Base-by-base conservation (phyloP, 257 asterid genomes). In the Petrea volubilis region DNA sequence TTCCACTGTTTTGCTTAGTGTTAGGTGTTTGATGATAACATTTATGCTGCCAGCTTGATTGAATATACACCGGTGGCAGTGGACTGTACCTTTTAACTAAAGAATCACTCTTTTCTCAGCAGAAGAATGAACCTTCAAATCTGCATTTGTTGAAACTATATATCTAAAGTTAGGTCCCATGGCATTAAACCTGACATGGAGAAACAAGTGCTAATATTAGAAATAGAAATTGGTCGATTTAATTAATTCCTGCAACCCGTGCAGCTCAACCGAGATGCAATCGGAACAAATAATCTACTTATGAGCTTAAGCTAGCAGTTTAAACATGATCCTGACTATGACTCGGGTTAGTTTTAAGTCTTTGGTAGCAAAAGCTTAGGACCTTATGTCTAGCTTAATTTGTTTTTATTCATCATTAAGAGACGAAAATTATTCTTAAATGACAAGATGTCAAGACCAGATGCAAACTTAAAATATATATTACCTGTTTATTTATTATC, bases 151-250 rank as follows among this genome's bases (percentile, higher is more conserved):
- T 7, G 18, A 10, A 33, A 57, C 46, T 24, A 31, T 36, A 2
- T 2, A 28, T 20, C 60, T 31, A n/a, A n/a, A n/a, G n/a, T 53
- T 0, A 33, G 24, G 29, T 31, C 49, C 17, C 24, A 33, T 49
- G 5, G 1, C 40, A 24, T 6, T 53, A 14, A 21, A 27, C 49
- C 20, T 40, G 66, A 20, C 18, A n/a, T 53, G 25, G 41, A 36
- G 65, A 56, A 55, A 38, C 21, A 51, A 43, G 20, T 57, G 59
- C 51, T 74, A 47, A 51, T 44, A 11, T 43, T 4, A 47, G 68
- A 20, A 17, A 41, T n/a, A 6, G 60, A 44, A 20, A 0, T 56
- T 7, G 24, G 20, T 65, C 44, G 9, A 28, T 33, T 23, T 44
- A 1, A 11, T 67, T 49, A 1, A 23, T n/a, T 13, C 34, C 55